Base-by-base conservation (phyloP, 352 stramenopile species). In the Phytopythium aichiense region DNA sequence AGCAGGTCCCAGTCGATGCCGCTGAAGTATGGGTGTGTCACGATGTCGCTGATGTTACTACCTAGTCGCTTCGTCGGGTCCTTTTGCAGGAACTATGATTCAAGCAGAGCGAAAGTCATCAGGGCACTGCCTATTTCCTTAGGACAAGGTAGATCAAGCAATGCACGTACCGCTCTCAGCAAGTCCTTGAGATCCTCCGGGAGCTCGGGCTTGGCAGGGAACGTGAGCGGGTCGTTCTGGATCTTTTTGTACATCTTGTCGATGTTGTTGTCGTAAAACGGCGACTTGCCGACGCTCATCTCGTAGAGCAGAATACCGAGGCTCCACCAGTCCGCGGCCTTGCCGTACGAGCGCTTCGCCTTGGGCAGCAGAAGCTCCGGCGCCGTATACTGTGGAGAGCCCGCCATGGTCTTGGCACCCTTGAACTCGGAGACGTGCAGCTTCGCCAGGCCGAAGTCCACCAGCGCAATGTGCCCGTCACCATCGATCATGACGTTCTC, bases 401-500 rank as follows among this genome's bases (percentile, higher is more conserved):
- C 87, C 2, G 87, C 87, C 85, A 96, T 94, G 1, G 87, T 96
- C 66, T 96, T 94, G 5, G 87, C 87, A 15, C 87, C 87, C 49
- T 94, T 90, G 63, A 91, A 96, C 56, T 94, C 84, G 11, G 84
- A 94, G 56, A 98, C 89, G 64, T 96, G 89, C 43, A 97, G 69
- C 74, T 98, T 98, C 5, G 89, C 87, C 9, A 98, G 72, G 7
- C 95, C 95, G 68, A 98, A 98, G 66, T 98, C 95, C 11, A 98
- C 95, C 30, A 98, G 77, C 30, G 91, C 89, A 65, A 98, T 96
- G 72, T 98, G 95, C 16, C 93, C 95, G n/a, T 97, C 91, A 8
- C 81, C 84, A 66, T 98, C 95, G 45, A 98, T 96, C 74, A 98
- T 96, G 20, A 98, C 81, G 63, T 99, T 98, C 69, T 98, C 94